Evolutionary conservation across 352 stramenopile genomes (phyloP).

Genomic region (Phytophthora fragariaefolia): DNA sequence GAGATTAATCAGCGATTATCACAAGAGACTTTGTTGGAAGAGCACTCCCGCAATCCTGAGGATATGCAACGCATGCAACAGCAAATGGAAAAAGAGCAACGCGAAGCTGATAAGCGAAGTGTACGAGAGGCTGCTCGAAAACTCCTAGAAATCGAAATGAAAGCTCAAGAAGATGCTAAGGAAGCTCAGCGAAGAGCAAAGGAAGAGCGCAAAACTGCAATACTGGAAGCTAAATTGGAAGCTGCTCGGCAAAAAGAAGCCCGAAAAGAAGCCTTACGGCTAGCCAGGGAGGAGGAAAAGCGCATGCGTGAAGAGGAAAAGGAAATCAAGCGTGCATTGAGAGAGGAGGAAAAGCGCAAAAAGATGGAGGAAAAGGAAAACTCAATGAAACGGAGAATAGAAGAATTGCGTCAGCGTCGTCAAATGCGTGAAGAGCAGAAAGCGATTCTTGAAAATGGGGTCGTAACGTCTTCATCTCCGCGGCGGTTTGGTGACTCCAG

Average conservation of each 20-base stretch:
- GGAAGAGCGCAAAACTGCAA: conserved; percentile 76
- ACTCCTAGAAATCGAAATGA: conserved; percentile 80
- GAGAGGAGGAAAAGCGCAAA: conserved; percentile 76
- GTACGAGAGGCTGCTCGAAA: conserved; percentile 75
- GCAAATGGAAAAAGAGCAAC: conserved; percentile 56
- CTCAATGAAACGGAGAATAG: conserved; percentile 76
- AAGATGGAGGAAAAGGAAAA: conserved; percentile 76
- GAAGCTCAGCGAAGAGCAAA: conserved; percentile 68
- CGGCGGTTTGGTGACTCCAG: conserved; percentile 32
- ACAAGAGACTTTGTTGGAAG: conserved; percentile 53
- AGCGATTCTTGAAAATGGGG: conserved; percentile 75
- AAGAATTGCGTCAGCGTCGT: conserved; percentile 67
- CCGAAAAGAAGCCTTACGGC: conserved; percentile 60
- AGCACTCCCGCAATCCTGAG: conserved; percentile 51
- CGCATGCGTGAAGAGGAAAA: conserved; percentile 76
- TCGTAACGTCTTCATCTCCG: conserved; percentile 54
- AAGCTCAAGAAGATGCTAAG: conserved; percentile 78
- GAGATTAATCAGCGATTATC: conserved; percentile 48
- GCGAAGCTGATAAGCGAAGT: conserved; percentile 71
- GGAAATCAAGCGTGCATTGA: conserved; percentile 67
- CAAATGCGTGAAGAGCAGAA: conserved; percentile 78
- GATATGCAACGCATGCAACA: conserved; percentile 45
- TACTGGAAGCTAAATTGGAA: conserved; percentile 70
- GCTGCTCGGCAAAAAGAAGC: conserved; percentile 70
- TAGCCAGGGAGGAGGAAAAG: conserved; percentile 75